phyloP scores from a whole-genome alignment of 495 filamentous ascomycete species.

The Usnea hakonensis region DNA sequence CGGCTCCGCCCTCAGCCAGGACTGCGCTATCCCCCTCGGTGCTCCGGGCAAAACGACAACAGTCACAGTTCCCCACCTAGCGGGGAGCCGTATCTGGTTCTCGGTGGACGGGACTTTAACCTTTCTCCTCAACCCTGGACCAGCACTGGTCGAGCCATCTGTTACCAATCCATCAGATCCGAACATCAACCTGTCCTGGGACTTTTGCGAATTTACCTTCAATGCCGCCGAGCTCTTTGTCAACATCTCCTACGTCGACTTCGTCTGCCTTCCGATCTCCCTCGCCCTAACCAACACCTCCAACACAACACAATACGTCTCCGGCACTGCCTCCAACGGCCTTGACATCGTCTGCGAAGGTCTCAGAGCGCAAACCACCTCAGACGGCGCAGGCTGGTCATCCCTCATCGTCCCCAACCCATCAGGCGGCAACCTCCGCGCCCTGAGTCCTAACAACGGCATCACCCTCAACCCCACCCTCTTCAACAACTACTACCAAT shows the following conservation, averaged over 20 bases:
- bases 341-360: slow-evolving; percentile 47
- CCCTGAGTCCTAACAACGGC: slow-evolving; percentile 58
- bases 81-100: slow-evolving; percentile 63
- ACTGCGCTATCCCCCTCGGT: slow-evolving; percentile 58
- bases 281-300: slow-evolving; percentile 48
- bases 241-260: too few relatives aligned
- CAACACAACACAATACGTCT: slow-evolving; percentile 50
- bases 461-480: slow-evolving; percentile 47
- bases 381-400: slow-evolving; percentile 55
- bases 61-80: slow-evolving; percentile 58
- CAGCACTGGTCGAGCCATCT: slow-evolving; percentile 63
- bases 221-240: slow-evolving; percentile 59
- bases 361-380: slow-evolving; percentile 44
- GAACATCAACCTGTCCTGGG: slow-evolving; percentile 58
- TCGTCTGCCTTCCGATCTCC: slow-evolving; percentile 57
- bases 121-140: slow-evolving; percentile 64
- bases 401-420: slow-evolving; percentile 47
- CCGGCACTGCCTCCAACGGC: slow-evolving; percentile 50
- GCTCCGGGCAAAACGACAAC: slow-evolving; percentile 48
- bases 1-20: slow-evolving; percentile 37
- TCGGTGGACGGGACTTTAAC: slow-evolving; percentile 49
- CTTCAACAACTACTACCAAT: slow-evolving; percentile 54
- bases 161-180: slow-evolving; percentile 57
- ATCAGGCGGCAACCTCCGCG: slow-evolving; percentile 49
- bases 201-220: slow-evolving; percentile 69